These are phyloP conservation scores for Phialemoniopsis sp. DNA, from an alignment of 2,329 filamentous ascomycete species.

Conservation along the genomic window DNA sequence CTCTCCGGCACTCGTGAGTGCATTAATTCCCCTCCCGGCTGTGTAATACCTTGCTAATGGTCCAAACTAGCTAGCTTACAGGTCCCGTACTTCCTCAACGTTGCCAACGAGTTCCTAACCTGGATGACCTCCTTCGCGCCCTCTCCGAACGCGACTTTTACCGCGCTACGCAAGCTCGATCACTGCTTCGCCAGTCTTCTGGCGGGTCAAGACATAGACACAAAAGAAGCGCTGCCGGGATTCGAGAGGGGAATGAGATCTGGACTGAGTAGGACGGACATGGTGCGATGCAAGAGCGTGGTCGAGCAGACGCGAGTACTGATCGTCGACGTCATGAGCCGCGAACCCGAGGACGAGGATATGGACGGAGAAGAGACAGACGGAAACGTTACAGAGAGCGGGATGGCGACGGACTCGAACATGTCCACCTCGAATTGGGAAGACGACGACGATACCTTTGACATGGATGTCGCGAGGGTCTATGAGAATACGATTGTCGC, in stretches of 20 bases:
- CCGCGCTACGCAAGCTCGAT: slow-evolving; percentile 73
- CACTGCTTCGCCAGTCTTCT: slow-evolving; percentile 77
- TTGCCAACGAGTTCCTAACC: slow-evolving; percentile 68
- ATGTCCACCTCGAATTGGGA: slow-evolving; percentile 13
- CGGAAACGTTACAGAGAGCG: slow-evolving; percentile 3
- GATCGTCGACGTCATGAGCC: slow-evolving; percentile 65
- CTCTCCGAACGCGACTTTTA: slow-evolving; percentile 63
- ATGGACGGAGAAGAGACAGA: slow-evolving; percentile 24
- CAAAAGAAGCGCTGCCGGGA: slow-evolving; percentile 63
- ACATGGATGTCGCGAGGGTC: slow-evolving; percentile 70
- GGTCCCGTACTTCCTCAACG: slow-evolving; percentile 75
- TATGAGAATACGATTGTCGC: slow-evolving; percentile 78
- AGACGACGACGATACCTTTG: slow-evolving; percentile 34
- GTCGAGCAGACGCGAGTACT: slow-evolving; percentile 71
- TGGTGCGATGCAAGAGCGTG: slow-evolving; percentile 79
- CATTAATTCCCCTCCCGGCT: background rate
- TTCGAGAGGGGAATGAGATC: slow-evolving; percentile 54
- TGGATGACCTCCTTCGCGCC: slow-evolving; percentile 72
- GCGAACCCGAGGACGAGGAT: slow-evolving; percentile 41
- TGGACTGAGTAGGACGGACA: slow-evolving; percentile 75
- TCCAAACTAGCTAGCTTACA: slow-evolving; percentile 63
- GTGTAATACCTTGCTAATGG: background rate
- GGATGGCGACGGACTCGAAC: slow-evolving; percentile 17
- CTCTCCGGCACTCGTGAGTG: slow-evolving; percentile 77
- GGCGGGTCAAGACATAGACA: slow-evolving; percentile 61